Evolutionary conservation across 139 green algal genomes (phyloP).

Genomic region (Mesotaenium endlicherianum): DNA sequence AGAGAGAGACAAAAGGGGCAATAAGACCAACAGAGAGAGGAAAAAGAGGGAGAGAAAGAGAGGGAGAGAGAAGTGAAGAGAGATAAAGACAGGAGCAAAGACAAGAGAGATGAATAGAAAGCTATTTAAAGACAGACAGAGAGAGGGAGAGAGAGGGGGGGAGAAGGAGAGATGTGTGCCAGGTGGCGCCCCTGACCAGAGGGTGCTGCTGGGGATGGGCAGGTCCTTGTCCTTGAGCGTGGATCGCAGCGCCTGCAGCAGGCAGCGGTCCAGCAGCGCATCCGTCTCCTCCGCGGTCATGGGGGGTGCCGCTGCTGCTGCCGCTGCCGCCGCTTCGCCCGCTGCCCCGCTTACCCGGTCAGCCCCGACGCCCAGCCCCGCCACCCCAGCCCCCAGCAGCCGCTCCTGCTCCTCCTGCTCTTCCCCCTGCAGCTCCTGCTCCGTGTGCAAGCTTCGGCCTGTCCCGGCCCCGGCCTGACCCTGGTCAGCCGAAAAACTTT

Average conservation of each 20-base stretch:
- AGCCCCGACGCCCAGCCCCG: too few species aligned
- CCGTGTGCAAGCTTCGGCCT: too few species aligned
- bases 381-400: neutral
- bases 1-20: too few species aligned
- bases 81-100: too few species aligned
- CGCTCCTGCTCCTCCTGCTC: neutral
- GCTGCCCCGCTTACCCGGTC: neutral
- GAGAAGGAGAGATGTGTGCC: neutral
- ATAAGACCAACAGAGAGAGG: too few species aligned
- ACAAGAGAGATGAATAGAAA: neutral
- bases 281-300: conserved; percentile 42
- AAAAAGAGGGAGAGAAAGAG: too few species aligned
- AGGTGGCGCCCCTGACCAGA: conserved; percentile 28
- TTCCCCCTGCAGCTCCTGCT: too few species aligned
- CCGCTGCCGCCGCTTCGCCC: neutral
- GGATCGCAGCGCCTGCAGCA: conserved; percentile 42
- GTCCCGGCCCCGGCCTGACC: too few species aligned
- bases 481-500: neutral
- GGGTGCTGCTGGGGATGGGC: conserved; percentile 26
- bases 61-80: too few species aligned
- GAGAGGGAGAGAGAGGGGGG: too few species aligned
- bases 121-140: too few species aligned
- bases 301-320: neutral
- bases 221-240: conserved; percentile 48
- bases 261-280: conserved; percentile 30